Percentiles rank a stretch among this genome's conserved stretches.
Conservation (phyloP, 208 protist genomes). For the Baffinella frigidus region DNA sequence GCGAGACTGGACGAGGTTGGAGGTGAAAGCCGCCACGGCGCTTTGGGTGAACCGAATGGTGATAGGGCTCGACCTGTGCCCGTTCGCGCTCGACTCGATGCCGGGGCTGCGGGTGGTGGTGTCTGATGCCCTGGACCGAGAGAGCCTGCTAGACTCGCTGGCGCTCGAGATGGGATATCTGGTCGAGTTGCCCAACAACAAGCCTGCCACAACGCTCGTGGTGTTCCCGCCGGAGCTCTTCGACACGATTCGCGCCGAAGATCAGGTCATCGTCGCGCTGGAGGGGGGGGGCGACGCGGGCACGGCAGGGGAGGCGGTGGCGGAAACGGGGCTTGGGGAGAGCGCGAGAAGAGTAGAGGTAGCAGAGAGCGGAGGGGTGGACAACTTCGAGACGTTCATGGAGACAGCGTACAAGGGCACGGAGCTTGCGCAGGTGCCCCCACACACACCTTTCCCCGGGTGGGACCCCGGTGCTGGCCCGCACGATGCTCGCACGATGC, state of each 20-base stretch:
- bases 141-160: neutral
- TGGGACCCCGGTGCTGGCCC: no score
- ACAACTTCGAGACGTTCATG: conserved; percentile 5
- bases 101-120: conserved; percentile 16
- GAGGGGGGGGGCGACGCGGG: neutral
- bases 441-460: no score
- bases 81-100: conserved; percentile 32
- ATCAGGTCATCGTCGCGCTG: neutral
- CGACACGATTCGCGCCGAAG: neutral
- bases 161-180: conserved; percentile 24
- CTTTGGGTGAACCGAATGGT: conserved; percentile 33
- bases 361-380: neutral
- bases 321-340: neutral
- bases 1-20: conserved; percentile 19
- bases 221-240: conserved; percentile 3
- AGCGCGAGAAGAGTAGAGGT: neutral
- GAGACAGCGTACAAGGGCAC: neutral
- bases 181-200: neutral
- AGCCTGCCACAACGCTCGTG: conserved; percentile 12
- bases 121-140: neutral
- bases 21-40: conserved; percentile 30
- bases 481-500: no score
- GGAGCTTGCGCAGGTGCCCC: no score
- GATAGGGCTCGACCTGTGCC: conserved; percentile 36
- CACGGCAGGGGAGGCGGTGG: neutral